phyloP scores from a whole-genome alignment of 2,329 filamentous ascomycete species.

The Botrytis porri region DNA sequence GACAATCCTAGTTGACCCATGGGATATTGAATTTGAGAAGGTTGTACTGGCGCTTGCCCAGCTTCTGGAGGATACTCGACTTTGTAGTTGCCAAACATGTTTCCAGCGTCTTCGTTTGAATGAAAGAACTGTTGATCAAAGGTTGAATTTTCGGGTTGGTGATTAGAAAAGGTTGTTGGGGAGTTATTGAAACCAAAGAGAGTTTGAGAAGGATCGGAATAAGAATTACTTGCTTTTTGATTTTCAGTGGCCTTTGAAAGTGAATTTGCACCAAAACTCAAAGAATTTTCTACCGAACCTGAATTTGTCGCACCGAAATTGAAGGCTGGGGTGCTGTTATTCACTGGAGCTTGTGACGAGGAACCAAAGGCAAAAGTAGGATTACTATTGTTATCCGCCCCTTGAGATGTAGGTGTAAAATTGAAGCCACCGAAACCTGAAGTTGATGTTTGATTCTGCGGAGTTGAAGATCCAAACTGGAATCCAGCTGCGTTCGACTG shows the following conservation, averaged over 20 bases:
- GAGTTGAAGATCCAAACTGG: constrained; percentile 6
- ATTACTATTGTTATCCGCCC: not conserved
- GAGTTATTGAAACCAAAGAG: not conserved
- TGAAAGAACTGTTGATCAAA: not conserved
- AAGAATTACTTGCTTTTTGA: constrained; percentile 17
- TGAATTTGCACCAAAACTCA: constrained; percentile 11
- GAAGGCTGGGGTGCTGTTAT: not conserved
- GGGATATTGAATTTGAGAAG: not conserved
- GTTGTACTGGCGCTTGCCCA: constrained; percentile 12
- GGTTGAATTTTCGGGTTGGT: not conserved
- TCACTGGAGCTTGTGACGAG: constrained; percentile 13
- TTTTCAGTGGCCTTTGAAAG: constrained; percentile 9
- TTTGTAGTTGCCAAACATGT: not conserved
- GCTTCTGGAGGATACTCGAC: not conserved
- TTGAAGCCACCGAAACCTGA: constrained; percentile 10
- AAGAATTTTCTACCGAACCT: constrained; percentile 1
- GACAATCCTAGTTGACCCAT: not conserved
- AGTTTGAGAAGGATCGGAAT: not conserved
- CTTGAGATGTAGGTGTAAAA: constrained; percentile 6
- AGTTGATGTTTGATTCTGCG: not conserved
- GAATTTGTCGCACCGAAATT: constrained; percentile 13
- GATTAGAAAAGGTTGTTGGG: not conserved
- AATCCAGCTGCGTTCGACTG: constrained; percentile 12
- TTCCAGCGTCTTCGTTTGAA: not conserved
- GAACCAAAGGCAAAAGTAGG: constrained; percentile 15